These are phyloP conservation scores for Rhizoclosmatium globosum DNA, from an alignment of 192 early-diverging fungal species.

Conservation along the genomic window DNA sequence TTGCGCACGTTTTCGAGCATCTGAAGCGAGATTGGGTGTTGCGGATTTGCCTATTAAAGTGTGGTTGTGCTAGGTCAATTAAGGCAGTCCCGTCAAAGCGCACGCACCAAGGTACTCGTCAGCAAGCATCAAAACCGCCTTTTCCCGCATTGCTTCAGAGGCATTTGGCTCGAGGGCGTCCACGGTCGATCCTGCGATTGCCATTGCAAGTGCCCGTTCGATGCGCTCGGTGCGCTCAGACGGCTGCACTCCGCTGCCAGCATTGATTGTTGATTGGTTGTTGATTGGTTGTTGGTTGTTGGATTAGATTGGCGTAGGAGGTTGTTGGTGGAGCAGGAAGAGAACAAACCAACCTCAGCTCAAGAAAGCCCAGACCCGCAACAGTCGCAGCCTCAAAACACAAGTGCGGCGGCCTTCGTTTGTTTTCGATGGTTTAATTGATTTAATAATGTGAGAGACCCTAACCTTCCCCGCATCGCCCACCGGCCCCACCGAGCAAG, in stretches of 20 bases:
- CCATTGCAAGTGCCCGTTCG: slow-evolving; percentile 41
- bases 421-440: not conserved
- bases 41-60: slow-evolving; percentile 25
- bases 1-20: slow-evolving; percentile 33
- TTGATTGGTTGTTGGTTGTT: too few species aligned
- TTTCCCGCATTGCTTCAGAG: slow-evolving; percentile 43
- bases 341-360: not conserved
- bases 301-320: not conserved
- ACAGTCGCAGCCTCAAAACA: slow-evolving; percentile 53
- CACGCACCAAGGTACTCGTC: slow-evolving; percentile 48
- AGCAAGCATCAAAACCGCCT: slow-evolving; percentile 43
- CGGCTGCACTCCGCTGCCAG: slow-evolving; percentile 15
- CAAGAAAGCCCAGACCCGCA: slow-evolving; percentile 35
- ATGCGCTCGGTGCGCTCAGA: slow-evolving; percentile 40
- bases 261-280: not conserved
- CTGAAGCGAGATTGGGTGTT: slow-evolving; percentile 35
- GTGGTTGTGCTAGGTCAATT: not conserved
- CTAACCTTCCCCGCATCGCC: slow-evolving; percentile 33
- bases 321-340: not conserved
- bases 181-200: slow-evolving; percentile 45
- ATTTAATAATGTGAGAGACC: not conserved
- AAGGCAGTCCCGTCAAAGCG: not conserved
- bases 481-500: slow-evolving; percentile 49
- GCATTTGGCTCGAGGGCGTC: slow-evolving; percentile 51
- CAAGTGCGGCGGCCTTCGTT: slow-evolving; percentile 37